Percentiles rank a stretch among this genome's conserved stretches.
Evolutionary conservation across 2,329 filamentous ascomycete genomes (phyloP).

Genomic region (Capronia epimyces): DNA sequence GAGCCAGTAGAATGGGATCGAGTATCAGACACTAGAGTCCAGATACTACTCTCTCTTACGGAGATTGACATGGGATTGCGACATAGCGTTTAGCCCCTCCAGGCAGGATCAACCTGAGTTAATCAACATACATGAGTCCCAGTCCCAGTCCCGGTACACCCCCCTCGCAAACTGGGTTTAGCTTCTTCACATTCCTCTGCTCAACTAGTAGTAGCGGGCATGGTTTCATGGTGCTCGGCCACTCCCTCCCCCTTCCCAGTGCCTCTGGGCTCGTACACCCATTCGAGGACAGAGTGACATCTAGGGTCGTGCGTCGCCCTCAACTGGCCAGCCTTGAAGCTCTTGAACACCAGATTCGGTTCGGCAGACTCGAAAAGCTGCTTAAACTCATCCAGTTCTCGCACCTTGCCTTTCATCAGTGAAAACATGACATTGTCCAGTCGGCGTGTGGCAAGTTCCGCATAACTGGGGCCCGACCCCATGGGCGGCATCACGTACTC

Average conservation of each 20-base stretch:
- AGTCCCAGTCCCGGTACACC: too few relatives aligned
- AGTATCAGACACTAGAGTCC: too few relatives aligned
- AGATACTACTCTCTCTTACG: too few relatives aligned
- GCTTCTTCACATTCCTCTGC: too few relatives aligned
- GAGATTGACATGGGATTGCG: too few relatives aligned
- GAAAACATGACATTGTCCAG: slow-evolving; percentile 16
- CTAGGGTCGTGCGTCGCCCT: slow-evolving; percentile 15
- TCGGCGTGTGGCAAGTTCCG: slow-evolving; percentile 7
- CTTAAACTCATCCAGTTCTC: slow-evolving; percentile 10
- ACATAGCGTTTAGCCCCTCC: too few relatives aligned
- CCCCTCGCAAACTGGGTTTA: too few relatives aligned
- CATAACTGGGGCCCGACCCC: slow-evolving; percentile 3
- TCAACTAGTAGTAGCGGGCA: background rate
- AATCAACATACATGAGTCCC: too few relatives aligned
- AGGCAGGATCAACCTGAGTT: too few relatives aligned
- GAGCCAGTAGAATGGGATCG: too few relatives aligned
- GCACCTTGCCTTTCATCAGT: slow-evolving; percentile 13
- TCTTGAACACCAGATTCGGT: slow-evolving; percentile 6
- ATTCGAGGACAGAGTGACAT: slow-evolving; percentile 11
- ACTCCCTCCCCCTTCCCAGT: background rate
- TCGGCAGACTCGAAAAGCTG: slow-evolving; percentile 6
- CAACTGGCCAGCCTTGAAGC: slow-evolving; percentile 11
- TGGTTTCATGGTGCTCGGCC: background rate
- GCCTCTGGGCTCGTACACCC: slow-evolving; percentile 8
- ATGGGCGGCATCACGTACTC: slow-evolving; percentile 15